Evolutionary conservation across 169 alveolate species (phyloP), one percentile per base, ranked within the genome.

Genomic region (Neospora caninum): DNA sequence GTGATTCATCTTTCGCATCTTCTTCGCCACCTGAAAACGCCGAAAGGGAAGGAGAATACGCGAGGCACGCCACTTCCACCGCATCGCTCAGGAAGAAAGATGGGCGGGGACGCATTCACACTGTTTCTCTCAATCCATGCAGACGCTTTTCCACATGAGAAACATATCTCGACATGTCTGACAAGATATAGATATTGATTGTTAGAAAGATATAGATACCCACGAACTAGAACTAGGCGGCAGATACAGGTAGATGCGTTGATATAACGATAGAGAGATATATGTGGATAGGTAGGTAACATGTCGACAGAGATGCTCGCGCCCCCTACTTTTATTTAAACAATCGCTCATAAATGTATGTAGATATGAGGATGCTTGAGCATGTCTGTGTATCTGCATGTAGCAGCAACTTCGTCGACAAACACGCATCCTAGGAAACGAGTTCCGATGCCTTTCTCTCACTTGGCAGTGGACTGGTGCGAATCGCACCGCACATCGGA

Each of bases 401-500:
- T 29, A 22, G 73, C 73, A 64, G 58, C 58, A 13, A 49, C 13
- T 4, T 49, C 58, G 13, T 49, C 13, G 58, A 7, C 58, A 49
- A 49, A 13, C 58, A 13, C 58, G 58, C 4, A 13, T 49, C 13
- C 22, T 13, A 49, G 22, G 58, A 7, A 49, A 49, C 58, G 58
- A 49, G 58, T 7, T 49, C 58, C 22, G 58, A 49, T 49, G 58
- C 58, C 58, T 4, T 49, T 49, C 13, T 49, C 58, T 49, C 41
- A 82, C 89, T 49, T 82, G 89, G 20, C 20, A 27, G 27, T 82
- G 89, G 18, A 82, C 0, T 1, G 89, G 13, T 18, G 89, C 54
- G 89, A 82, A 42, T 13, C 13, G 41, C 69, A 82, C 69, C 1
- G 67, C 89, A 67, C 89, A 82, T 64, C 89, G 89, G 67, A 82